A percentile compares a stretch with the other conserved stretches of the same genome.
Evolutionary conservation across 805 yeast genomes (phyloP).

Genomic region (Saturnispora dispora): DNA sequence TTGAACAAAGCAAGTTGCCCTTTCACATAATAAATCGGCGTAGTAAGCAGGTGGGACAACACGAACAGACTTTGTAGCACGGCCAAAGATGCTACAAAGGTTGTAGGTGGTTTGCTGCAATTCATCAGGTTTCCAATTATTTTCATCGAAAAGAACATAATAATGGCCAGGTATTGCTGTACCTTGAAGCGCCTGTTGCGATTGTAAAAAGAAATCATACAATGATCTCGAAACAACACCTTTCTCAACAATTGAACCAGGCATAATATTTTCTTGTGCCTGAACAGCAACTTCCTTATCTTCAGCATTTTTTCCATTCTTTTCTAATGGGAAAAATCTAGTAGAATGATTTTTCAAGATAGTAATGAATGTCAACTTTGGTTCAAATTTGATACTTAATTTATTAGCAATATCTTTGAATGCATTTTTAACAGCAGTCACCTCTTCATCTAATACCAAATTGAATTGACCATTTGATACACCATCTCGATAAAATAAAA

Average conservation of each 20-base stretch:
- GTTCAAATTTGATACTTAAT: conserved; percentile 16
- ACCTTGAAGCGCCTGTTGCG: conserved; percentile 29
- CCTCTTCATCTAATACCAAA: conserved; percentile 23
- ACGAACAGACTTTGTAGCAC: conserved; percentile 27
- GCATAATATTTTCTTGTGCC: conserved; percentile 19
- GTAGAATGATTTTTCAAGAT: conserved; percentile 22
- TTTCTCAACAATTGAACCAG: conserved; percentile 27
- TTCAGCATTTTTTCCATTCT: conserved; percentile 17
- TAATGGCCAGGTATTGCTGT: conserved; percentile 29
- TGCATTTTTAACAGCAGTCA: conserved; percentile 19
- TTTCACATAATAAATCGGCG: conserved; percentile 25
- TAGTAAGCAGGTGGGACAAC: conserved; percentile 28
- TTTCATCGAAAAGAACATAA: conserved; percentile 26
- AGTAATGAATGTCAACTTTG: conserved; percentile 23
- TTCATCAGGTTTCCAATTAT: conserved; percentile 20
- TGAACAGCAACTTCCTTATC: conserved; percentile 18
- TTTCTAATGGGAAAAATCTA: conserved; percentile 24
- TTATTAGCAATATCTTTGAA: conserved; percentile 13
- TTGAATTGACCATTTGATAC: conserved; percentile 27
- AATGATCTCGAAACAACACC: conserved; percentile 25
- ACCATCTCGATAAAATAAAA: conserved; percentile 28
- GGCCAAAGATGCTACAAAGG: conserved; percentile 23
- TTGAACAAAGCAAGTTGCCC: conserved; percentile 21
- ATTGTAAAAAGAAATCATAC: conserved; percentile 26
- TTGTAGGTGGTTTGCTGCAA: conserved; percentile 24